Evolutionary conservation across 441 rosid genomes (phyloP).

Genomic region (Eruca vesicaria): DNA sequence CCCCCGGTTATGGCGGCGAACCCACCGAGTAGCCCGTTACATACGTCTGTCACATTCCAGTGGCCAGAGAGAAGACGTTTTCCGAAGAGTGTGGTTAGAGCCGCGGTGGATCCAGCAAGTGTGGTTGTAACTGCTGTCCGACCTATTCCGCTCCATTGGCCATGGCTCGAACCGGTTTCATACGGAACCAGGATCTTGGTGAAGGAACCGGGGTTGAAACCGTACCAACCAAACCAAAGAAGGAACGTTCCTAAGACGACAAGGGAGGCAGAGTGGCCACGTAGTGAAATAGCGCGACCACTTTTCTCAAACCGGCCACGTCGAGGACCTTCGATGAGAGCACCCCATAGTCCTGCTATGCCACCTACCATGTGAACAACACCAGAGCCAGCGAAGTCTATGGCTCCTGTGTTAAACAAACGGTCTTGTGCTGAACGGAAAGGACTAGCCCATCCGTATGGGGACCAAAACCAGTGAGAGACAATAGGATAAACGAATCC

Average conservation of each 20-base stretch:
- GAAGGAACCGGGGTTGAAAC: conserved; percentile 83
- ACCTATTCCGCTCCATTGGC: conserved; percentile 85
- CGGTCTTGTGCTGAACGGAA: conserved; percentile 16
- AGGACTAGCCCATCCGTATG: conserved; percentile 55
- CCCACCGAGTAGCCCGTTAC: conserved; percentile 86
- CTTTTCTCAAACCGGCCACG: conserved; percentile 62
- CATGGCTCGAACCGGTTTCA: conserved; percentile 43
- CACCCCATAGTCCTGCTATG: conserved; percentile 59
- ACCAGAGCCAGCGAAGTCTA: conserved; percentile 56
- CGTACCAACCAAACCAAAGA: conserved; percentile 95
- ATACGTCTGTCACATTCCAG: conserved; percentile 87
- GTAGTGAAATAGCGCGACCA: conserved; percentile 51
- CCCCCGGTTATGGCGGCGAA: conserved; percentile 82
- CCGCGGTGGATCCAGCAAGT: conserved; percentile 75
- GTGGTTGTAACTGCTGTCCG: conserved; percentile 89
- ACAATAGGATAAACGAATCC: conserved; percentile 53
- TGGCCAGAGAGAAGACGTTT: conserved; percentile 70
- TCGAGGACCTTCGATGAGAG: conserved; percentile 80
- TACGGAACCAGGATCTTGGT: conserved; percentile 50
- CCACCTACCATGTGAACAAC: conserved; percentile 64
- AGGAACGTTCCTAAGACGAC: conserved; percentile 86
- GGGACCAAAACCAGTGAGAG: conserved; percentile 55
- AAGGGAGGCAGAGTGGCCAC: conserved; percentile 82
- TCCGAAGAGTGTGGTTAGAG: conserved; percentile 73
- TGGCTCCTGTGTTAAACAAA: conserved; percentile 44